A percentile compares a stretch with the other conserved stretches of the same genome.
Evolutionary conservation across 176 grass and related monocot species (phyloP).

Genomic region (Calamus simplicifolius): DNA sequence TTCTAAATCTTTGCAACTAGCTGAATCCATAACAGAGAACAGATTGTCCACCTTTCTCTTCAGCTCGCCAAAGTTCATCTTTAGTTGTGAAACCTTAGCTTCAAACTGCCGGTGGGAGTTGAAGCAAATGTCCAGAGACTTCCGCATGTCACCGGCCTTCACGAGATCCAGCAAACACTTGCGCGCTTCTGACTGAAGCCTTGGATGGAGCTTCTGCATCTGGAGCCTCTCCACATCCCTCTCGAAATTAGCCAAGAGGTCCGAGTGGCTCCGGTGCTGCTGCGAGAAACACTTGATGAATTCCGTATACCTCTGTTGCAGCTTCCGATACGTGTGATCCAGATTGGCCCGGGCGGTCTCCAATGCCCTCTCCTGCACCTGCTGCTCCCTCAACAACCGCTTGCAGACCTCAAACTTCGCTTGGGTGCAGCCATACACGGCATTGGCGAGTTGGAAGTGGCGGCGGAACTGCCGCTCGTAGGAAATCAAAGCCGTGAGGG

Average conservation of each 20-base stretch:
- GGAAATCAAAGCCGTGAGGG: slow-evolving; percentile 60
- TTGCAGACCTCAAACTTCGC: slow-evolving; percentile 62
- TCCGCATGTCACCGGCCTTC: slow-evolving; percentile 63
- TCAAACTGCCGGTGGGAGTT: slow-evolving; percentile 72
- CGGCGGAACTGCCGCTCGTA: slow-evolving; percentile 78
- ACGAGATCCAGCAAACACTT: slow-evolving; percentile 73
- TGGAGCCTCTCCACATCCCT: slow-evolving; percentile 66
- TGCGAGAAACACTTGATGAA: slow-evolving; percentile 61
- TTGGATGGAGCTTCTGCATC: slow-evolving; percentile 47
- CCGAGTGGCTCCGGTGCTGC: slow-evolving; percentile 53
- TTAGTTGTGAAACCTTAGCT: slow-evolving; percentile 53
- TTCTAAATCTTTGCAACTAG: slow-evolving; percentile 72
- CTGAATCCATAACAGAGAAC: slow-evolving; percentile 56
- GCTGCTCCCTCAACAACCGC: slow-evolving; percentile 62
- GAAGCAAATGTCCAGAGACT: slow-evolving; percentile 52
- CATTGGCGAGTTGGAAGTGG: slow-evolving; percentile 85
- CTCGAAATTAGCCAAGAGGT: slow-evolving; percentile 66
- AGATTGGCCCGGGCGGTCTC: slow-evolving; percentile 80
- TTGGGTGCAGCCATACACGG: slow-evolving; percentile 37
- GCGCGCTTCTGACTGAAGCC: slow-evolving; percentile 44
- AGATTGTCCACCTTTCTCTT: slow-evolving; percentile 68
- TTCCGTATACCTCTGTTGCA: slow-evolving; percentile 51
- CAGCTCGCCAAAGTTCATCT: slow-evolving; percentile 59
- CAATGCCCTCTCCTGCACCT: slow-evolving; percentile 85
- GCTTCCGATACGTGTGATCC: slow-evolving; percentile 67